A percentile compares a stretch with the other conserved stretches of the same genome.
phyloP scores from a whole-genome alignment of 495 filamentous ascomycete species.

The Bacidia rubella region DNA sequence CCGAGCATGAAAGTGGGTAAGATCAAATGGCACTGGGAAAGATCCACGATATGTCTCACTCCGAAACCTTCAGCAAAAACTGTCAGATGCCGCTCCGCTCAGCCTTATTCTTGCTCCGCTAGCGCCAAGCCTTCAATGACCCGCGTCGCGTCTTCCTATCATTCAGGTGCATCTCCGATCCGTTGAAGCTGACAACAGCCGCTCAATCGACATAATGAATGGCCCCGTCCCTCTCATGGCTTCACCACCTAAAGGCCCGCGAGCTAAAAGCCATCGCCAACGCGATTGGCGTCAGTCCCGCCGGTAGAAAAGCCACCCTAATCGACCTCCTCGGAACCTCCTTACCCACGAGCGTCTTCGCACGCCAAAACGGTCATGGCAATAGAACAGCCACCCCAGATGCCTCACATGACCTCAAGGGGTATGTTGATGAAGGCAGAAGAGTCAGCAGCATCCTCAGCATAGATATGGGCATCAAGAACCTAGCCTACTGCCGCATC shows the following conservation, averaged over 20 bases:
- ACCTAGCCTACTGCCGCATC: constrained; percentile 64
- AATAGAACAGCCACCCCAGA: not conserved
- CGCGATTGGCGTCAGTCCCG: constrained; percentile 35
- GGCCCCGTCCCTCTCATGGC: constrained; percentile 18
- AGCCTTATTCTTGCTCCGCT: no score
- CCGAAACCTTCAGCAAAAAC: no score
- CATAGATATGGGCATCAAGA: constrained; percentile 87
- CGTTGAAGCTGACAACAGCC: not conserved
- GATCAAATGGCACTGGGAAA: no score
- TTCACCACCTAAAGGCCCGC: constrained; percentile 29
- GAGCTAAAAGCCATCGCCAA: constrained; percentile 39
- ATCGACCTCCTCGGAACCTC: constrained; percentile 12
- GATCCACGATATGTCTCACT: no score
- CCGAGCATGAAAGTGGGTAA: no score
- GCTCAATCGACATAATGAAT: not conserved
- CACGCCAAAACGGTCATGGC: not conserved
- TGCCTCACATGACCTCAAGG: not conserved
- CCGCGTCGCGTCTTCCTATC: no score
- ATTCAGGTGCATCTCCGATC: no score
- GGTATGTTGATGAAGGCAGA: not conserved
- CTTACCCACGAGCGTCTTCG: constrained; percentile 4
- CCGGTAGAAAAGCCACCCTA: constrained; percentile 37
- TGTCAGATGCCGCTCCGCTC: no score
- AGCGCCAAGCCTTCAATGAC: no score
- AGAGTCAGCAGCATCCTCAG: constrained; percentile 44